A percentile compares a stretch with the other conserved stretches of the same genome.
These are phyloP conservation scores for Striga hermonthica DNA, from an alignment of 305 asterid species.

Conservation along the genomic window DNA sequence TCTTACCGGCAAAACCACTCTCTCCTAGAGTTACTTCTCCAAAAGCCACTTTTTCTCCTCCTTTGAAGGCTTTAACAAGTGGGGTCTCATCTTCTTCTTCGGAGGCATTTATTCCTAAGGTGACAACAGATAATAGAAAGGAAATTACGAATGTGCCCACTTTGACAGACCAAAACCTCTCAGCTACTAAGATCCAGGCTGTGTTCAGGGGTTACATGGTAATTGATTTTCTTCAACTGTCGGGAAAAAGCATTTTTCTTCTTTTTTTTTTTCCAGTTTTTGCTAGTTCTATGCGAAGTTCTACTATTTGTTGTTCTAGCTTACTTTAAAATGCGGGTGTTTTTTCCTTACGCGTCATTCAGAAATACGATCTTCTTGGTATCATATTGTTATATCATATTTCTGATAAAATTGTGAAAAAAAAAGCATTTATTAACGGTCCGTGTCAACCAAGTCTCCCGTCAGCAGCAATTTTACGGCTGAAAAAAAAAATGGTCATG, in stretches of 20 bases:
- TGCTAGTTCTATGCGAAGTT: background rate
- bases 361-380: no score
- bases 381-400: no score
- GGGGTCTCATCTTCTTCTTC: conserved; percentile 32
- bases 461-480: no score
- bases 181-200: conserved; percentile 83
- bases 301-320: no score
- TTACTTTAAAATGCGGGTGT: no score
- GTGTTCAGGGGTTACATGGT: conserved; percentile 79
- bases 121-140: conserved; percentile 37
- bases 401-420: no score
- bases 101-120: conserved; percentile 37
- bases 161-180: conserved; percentile 45
- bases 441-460: no score
- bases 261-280: background rate
- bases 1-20: conserved; percentile 30
- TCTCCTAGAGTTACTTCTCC: conserved; percentile 52
- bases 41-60: conserved; percentile 35
- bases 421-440: no score
- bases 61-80: conserved; percentile 32
- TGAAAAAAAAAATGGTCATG: no score
- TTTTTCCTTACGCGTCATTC: no score
- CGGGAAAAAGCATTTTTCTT: background rate
- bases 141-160: conserved; percentile 54
- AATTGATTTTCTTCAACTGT: conserved; percentile 32